Base-by-base conservation (phyloP, 2,329 filamentous ascomycete genomes). In the Piedraia hortae region DNA sequence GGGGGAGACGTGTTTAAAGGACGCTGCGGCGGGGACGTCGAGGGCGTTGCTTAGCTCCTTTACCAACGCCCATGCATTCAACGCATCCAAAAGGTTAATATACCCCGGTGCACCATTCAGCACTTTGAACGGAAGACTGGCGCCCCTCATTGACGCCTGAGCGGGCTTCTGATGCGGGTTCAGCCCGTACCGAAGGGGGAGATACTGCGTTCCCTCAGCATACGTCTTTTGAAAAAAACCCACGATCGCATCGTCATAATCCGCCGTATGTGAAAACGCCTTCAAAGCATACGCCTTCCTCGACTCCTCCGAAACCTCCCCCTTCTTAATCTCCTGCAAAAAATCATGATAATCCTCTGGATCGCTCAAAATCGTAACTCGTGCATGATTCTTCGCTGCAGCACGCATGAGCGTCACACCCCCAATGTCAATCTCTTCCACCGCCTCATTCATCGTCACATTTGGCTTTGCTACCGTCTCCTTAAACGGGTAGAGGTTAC, bases 401-500 rank as follows among this genome's bases (percentile, higher is more conserved):
- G 85, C 85, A 32, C 85, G 71, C 42, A 97, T 74, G 29, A 97
- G 67, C 17, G 85, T 97, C 23, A 97, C 85, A 38, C 85, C 85
- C 33, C 80, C 85, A 43, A 97, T 91, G 50, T 97, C 85, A 39
- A 97, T 89, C 55, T 97, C 85, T 53, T 97, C 85, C 17, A 97
- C 82, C 22, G 85, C 85, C 53, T 97, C 82, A 22, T 75, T 66
- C 31, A 97, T 74, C 29, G 82, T 93, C 39, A 97, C 85, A 41
- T 90, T 89, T 54, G 88, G 67, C 59, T 91, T 89, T 38, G 78
- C 72, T 36, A 97, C 68, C 14, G 85, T 97, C 46, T 93, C 80
- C 56, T 91, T 91, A 66, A 97, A 97, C 7, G 85, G 85, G 50
- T 97, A 93, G 25, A 97, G 62, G 54, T 97, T 97, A 69, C 85